Base-by-base conservation (phyloP, 192 early-diverging fungal species). In the Chytriomyces confervae region DNA sequence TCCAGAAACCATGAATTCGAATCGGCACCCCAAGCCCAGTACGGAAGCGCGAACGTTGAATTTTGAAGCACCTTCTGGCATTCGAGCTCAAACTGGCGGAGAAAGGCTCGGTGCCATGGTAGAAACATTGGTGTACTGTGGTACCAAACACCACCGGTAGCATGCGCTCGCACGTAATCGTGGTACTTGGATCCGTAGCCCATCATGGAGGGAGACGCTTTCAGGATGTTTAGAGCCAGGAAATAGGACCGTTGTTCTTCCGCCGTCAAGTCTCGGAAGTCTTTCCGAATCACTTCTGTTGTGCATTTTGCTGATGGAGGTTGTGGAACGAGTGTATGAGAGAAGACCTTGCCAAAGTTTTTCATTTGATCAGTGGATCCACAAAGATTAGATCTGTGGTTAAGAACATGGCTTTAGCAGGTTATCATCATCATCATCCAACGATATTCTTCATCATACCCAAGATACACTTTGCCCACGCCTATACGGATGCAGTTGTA, bases 11-110 rank as follows among this genome's bases (percentile, higher is more conserved):
- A 72, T 10, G 11, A 29, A 51, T 16, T 36, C 20, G 49, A 10
- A 29, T 72, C 70, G 29, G 70, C 53, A 2, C 70, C 70, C 91
- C 91, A 92, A 82, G 89, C 89, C 89, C 89, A 91, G 86, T 91
- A 92, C 10, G 87, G 88, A 47, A 89, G 70, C n/a, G 84, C 75
- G 2, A 83, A 79, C 23, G 71, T 80, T 13, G 70, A 20, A 8
- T 81, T 71, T 5, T 49, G 46, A 57, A 71, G 73, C 4, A 44
- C 64, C 13, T 45, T 60, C 20, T 64, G 60, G 53, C 81, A 29
- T 27, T 48, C 51, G 51, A 44, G 20, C 29, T 81, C 83, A 53
- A 72, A 61, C 45, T 77, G 29, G 46, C 51, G 63, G 6, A 81
- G 50, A 60, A 75, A 72, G 57, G 46, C 47, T 2, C 83, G 68